These are phyloP conservation scores for Leccinum truebloodii DNA, from an alignment of 768 basidiomycete genomes.

Conservation along the genomic window DNA sequence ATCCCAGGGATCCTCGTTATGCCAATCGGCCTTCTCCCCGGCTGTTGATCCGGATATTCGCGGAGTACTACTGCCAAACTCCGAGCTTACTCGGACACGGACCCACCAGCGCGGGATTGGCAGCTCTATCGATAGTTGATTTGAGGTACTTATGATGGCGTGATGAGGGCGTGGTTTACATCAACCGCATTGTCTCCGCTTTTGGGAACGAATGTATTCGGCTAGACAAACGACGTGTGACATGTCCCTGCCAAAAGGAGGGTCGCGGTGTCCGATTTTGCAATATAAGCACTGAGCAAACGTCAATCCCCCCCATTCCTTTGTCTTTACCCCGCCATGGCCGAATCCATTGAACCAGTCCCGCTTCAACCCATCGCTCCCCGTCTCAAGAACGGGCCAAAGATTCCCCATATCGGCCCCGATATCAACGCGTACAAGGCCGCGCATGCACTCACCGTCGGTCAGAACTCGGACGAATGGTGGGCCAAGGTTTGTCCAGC, in stretches of 20 bases:
- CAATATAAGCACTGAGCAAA: slow-evolving; percentile 18
- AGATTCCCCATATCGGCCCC: slow-evolving; percentile 79
- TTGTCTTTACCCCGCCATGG: slow-evolving; percentile 34
- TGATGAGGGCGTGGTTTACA: not conserved
- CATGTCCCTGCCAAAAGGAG: slow-evolving; percentile 15
- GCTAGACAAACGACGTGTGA: slow-evolving; percentile 16
- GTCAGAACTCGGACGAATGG: slow-evolving; percentile 78
- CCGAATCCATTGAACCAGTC: slow-evolving; percentile 36
- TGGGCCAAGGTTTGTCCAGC: slow-evolving; percentile 70
- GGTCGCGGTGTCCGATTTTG: slow-evolving; percentile 6
- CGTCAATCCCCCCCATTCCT: not conserved
- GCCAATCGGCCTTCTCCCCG: not conserved
- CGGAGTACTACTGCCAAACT: not conserved
- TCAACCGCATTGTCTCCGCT: slow-evolving; percentile 28
- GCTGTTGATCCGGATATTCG: not conserved
- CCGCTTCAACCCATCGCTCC: slow-evolving; percentile 74
- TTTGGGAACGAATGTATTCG: not conserved
- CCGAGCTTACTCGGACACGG: not conserved
- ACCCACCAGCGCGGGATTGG: not conserved
- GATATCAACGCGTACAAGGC: slow-evolving; percentile 70
- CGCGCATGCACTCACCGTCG: slow-evolving; percentile 71
- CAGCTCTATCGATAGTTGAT: not conserved
- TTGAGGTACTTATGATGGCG: not conserved
- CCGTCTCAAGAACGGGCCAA: slow-evolving; percentile 61
- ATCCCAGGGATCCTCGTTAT: not conserved